Evolutionary conservation across 441 rosid genomes (phyloP).

Genomic region (Euphorbia corollata): DNA sequence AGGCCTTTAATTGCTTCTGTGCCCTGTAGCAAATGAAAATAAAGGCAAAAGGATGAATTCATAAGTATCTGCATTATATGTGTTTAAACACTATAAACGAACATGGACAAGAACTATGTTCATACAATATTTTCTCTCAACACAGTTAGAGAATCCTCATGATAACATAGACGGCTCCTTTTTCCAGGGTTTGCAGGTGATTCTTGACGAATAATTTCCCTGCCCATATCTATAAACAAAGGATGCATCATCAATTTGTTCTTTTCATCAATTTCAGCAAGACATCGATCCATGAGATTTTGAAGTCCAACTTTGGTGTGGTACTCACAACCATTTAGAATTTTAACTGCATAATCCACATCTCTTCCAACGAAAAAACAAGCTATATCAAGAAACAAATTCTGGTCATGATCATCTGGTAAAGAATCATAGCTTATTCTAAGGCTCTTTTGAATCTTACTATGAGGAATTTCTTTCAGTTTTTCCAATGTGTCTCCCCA

Average conservation of each 20-base stretch:
- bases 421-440: slow-evolving; percentile 20
- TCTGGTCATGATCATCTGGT: slow-evolving; percentile 17
- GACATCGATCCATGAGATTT: slow-evolving; percentile 20
- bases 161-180: slow-evolving; percentile 38
- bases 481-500: slow-evolving; percentile 32
- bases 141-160: slow-evolving; percentile 16
- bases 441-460: slow-evolving; percentile 17
- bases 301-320: slow-evolving; percentile 20
- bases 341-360: slow-evolving; percentile 15
- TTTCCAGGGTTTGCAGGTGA: slow-evolving; percentile 29
- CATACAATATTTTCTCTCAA: slow-evolving; percentile 24
- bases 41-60: background rate
- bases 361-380: slow-evolving; percentile 26
- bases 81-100: background rate
- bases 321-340: slow-evolving; percentile 21
- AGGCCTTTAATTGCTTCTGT: slow-evolving; percentile 25
- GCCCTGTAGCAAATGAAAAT: slow-evolving; percentile 18
- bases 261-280: slow-evolving; percentile 11
- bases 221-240: slow-evolving; percentile 45
- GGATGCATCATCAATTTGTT: slow-evolving; percentile 17
- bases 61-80: background rate
- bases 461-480: slow-evolving; percentile 23
- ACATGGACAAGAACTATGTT: background rate
- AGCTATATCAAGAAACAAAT: slow-evolving; percentile 23
- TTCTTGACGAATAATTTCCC: slow-evolving; percentile 36